Evolutionary conservation across 1,284 basidiomycete genomes (phyloP).

Genomic region (Anthracocystis walkeri): DNA sequence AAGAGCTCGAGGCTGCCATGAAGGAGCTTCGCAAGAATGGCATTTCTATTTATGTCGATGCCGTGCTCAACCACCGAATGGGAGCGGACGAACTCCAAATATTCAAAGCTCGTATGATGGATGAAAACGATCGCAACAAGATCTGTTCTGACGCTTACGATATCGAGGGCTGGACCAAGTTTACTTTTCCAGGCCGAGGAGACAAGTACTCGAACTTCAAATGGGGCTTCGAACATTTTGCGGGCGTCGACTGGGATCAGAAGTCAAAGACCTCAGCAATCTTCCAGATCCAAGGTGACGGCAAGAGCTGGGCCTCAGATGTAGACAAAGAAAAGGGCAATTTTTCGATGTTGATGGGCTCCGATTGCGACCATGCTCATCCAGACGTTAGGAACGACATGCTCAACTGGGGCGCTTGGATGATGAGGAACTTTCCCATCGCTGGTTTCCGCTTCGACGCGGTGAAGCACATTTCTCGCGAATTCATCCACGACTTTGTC

Average conservation of each 20-base stretch:
- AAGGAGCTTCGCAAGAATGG: slow-evolving; percentile 71
- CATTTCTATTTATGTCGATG: slow-evolving; percentile 71
- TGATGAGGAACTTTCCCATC: slow-evolving; percentile 59
- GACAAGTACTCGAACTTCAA: slow-evolving; percentile 75
- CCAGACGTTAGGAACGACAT: slow-evolving; percentile 76
- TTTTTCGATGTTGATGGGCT: slow-evolving; percentile 71
- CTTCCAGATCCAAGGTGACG: slow-evolving; percentile 73
- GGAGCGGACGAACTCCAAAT: slow-evolving; percentile 85
- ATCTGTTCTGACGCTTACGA: slow-evolving; percentile 44
- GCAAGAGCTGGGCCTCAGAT: slow-evolving; percentile 72
- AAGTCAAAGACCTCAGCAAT: slow-evolving; percentile 76
- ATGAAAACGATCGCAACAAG: slow-evolving; percentile 50
- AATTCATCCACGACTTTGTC: slow-evolving; percentile 74
- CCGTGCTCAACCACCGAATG: slow-evolving; percentile 73
- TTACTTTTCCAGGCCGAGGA: slow-evolving; percentile 82
- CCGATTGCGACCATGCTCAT: slow-evolving; percentile 82
- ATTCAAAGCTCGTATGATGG: slow-evolving; percentile 71
- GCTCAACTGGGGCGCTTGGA: slow-evolving; percentile 76
- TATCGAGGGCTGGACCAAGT: slow-evolving; percentile 72
- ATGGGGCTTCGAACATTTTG: slow-evolving; percentile 70
- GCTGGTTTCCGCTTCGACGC: slow-evolving; percentile 66
- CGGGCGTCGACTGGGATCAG: slow-evolving; percentile 88
- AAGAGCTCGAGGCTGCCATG: slow-evolving; percentile 81
- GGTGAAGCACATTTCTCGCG: slow-evolving; percentile 63
- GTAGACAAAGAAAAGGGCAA: slow-evolving; percentile 71